A percentile compares a stretch with the other conserved stretches of the same genome.
Conservation (phyloP, 257 asterid species). For the Capsicum chinense region DNA sequence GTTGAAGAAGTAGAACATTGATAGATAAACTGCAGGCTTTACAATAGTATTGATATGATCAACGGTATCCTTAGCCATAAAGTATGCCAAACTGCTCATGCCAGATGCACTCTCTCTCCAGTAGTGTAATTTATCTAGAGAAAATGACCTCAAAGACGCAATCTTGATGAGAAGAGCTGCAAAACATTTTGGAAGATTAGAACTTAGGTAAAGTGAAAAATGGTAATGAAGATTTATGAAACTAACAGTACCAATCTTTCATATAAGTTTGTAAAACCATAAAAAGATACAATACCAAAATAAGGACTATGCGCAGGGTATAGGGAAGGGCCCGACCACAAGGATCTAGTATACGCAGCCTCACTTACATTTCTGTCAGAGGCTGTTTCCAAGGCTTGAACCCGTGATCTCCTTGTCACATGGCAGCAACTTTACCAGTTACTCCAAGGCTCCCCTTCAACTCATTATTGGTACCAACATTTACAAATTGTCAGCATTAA, state of each 20-base stretch:
- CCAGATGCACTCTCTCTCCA: conserved; percentile 98
- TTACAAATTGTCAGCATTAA: not conserved
- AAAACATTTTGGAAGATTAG: conserved; percentile 25
- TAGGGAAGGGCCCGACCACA: too few relatives aligned
- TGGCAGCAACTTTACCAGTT: too few relatives aligned
- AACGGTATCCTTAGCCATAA: conserved; percentile 84
- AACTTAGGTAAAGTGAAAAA: not conserved
- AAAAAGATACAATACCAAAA: not conserved
- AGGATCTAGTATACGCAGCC: too few relatives aligned
- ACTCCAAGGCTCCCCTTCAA: too few relatives aligned
- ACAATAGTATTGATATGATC: conserved; percentile 85
- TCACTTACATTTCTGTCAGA: too few relatives aligned
- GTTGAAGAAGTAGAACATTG: conserved; percentile 99
- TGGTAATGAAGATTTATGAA: not conserved
- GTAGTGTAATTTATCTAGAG: conserved; percentile 89
- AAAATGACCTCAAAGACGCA: conserved; percentile 88
- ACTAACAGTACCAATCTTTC: not conserved
- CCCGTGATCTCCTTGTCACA: too few relatives aligned
- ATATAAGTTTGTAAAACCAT: not conserved
- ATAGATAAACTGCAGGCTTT: conserved; percentile 91
- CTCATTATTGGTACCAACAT: not conserved
- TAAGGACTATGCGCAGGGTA: not conserved
- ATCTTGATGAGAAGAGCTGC: conserved; percentile 85
- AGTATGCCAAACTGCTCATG: conserved; percentile 97
- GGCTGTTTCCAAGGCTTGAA: not conserved